These are phyloP conservation scores for Candida namnaoensis DNA, from an alignment of 805 yeast genomes.

Conservation along the genomic window DNA sequence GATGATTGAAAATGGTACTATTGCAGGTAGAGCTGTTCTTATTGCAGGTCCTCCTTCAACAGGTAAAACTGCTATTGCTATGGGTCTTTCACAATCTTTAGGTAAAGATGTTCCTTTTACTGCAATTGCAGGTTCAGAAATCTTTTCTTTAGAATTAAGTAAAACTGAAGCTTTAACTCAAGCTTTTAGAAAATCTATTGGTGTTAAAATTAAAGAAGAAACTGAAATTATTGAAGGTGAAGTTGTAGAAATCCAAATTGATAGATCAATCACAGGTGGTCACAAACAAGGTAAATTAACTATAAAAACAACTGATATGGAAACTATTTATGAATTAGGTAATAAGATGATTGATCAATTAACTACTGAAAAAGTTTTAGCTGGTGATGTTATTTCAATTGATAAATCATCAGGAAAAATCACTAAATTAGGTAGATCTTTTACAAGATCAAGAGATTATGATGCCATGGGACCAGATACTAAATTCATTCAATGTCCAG, in stretches of 20 bases:
- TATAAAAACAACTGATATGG: constrained; percentile 97
- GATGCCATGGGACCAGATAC: constrained; percentile 99
- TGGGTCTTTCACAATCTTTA: constrained; percentile 76
- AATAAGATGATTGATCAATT: constrained; percentile 91
- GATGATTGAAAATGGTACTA: constrained; percentile 88
- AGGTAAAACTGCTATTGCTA: constrained; percentile 97
- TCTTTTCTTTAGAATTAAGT: constrained; percentile 83
- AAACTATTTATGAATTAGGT: constrained; percentile 93
- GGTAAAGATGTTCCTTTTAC: constrained; percentile 82
- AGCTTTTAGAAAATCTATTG: constrained; percentile 93
- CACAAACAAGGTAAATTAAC: constrained; percentile 97
- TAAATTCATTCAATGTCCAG: constrained; percentile 96
- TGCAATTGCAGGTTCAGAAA: constrained; percentile 89
- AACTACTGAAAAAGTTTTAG: constrained; percentile 89
- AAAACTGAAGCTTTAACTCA: constrained; percentile 96
- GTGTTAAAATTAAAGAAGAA: constrained; percentile 91
- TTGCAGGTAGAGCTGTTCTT: constrained; percentile 93
- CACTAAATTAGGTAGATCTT: constrained; percentile 90
- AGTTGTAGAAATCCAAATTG: constrained; percentile 94
- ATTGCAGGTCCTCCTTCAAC: constrained; percentile 98
- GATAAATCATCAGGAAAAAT: constrained; percentile 95
- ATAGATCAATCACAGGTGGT: constrained; percentile 91
- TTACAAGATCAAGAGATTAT: constrained; percentile 92
- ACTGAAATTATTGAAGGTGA: constrained; percentile 98
- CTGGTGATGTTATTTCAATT: constrained; percentile 94